Evolutionary conservation across 2,329 filamentous ascomycete species (phyloP).

Genomic region (Aspergillus sp.): DNA sequence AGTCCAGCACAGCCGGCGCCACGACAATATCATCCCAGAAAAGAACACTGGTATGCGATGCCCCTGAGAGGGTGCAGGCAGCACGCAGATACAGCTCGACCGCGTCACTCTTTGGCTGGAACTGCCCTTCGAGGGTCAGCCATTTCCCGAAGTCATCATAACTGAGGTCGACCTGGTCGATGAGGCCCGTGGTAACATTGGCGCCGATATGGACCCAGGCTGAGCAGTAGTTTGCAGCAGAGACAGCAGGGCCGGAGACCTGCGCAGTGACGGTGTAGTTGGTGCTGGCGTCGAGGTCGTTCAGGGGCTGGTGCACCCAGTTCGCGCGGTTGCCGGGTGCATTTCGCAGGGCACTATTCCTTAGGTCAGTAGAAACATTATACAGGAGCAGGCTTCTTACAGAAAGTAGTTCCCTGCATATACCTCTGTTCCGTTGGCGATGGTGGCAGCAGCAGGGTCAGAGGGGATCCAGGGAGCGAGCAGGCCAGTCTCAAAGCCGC

Average conservation of each 20-base stretch:
- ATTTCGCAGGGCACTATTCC: neutral
- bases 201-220: neutral
- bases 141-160: neutral
- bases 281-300: neutral
- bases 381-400: neutral
- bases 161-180: neutral
- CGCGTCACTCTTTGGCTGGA: neutral
- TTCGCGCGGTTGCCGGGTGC: conserved; percentile 1
- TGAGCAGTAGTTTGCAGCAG: neutral
- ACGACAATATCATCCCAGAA: neutral
- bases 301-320: neutral
- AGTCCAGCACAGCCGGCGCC: neutral
- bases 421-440: neutral
- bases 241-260: neutral
- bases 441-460: conserved; percentile 34
- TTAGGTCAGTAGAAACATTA: no score
- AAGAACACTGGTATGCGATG: neutral
- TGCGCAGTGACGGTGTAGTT: neutral
- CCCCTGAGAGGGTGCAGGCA: neutral
- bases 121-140: neutral
- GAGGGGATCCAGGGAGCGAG: neutral
- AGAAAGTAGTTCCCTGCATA: neutral
- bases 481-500: neutral
- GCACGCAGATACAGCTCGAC: neutral
- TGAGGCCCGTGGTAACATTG: neutral